These are phyloP conservation scores for Nothopassalora personata DNA, from an alignment of 2,329 filamentous ascomycete genomes.

Conservation along the genomic window DNA sequence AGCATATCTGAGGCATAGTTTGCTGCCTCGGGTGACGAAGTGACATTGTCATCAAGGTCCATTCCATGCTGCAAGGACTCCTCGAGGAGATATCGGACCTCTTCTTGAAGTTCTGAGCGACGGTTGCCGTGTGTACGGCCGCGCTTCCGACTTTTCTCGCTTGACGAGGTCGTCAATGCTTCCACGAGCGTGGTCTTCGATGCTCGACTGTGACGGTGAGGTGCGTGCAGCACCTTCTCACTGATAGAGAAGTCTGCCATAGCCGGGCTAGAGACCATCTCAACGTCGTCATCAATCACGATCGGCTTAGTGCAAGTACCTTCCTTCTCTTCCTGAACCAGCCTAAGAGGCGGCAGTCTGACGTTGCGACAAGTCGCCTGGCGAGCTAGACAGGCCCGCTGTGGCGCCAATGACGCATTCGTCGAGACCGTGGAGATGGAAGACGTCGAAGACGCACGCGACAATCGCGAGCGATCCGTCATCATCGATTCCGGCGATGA, in stretches of 20 bases:
- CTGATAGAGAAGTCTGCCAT: conserved; percentile 29
- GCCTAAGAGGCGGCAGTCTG: conserved; percentile 35
- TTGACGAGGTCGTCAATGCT: conserved; percentile 8
- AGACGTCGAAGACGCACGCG: conserved; percentile 51
- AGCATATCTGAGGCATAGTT: conserved; percentile 25
- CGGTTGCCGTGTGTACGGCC: conserved; percentile 28
- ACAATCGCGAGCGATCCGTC: conserved; percentile 53
- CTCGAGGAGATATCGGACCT: conserved; percentile 31
- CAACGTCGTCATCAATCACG: conserved; percentile 29
- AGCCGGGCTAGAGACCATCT: conserved; percentile 28
- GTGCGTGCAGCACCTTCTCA: conserved; percentile 29
- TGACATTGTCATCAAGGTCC: conserved; percentile 23
- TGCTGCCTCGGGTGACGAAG: conserved; percentile 25
- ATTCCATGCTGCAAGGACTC: conserved; percentile 26
- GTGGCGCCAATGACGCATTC: conserved; percentile 45
- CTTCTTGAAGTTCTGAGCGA: conserved; percentile 32
- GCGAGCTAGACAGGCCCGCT: conserved; percentile 44
- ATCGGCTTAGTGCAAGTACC: conserved; percentile 25
- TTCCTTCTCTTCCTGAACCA: conserved; percentile 24
- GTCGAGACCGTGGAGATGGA: conserved; percentile 45
- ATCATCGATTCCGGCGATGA: conserved; percentile 60
- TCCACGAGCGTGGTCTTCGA: conserved; percentile 22
- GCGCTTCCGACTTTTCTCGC: conserved; percentile 29
- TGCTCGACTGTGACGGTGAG: conserved; percentile 29
- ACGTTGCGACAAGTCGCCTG: conserved; percentile 50